Evolutionary conservation across 495 filamentous ascomycete species (phyloP), one percentile per base, ranked within the genome.

Genomic region (Paragyromitra xinjiangensis): DNA sequence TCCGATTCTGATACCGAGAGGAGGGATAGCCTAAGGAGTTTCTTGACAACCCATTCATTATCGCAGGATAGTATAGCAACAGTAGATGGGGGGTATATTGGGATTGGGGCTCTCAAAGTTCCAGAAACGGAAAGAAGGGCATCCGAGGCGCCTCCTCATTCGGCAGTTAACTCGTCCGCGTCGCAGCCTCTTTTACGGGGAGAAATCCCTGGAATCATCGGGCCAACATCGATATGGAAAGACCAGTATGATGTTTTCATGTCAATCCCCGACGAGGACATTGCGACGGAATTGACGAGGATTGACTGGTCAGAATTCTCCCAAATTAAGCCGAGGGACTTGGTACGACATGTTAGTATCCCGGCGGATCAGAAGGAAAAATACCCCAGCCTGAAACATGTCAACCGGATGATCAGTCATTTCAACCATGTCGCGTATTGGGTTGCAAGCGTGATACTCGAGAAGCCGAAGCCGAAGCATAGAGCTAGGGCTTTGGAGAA

Each of bases 231-330:
- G 19, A 64, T 70, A 40, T 79, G 77, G 77, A 78, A 40, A 26
- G 72, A 75, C 14, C 81, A 82, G 61, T 82, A 78, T 50, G 77
- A 80, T 56, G 58, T 82, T n/a, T 82, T 82, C 26, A 82, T 82
- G 81, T 58, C 63, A 48, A 82, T 82, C 59, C 66, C 81, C 0
- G 78, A 95, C 39, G 92, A 94, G 51, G 88, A 92, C 61, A 92
- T 98, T 75, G 95, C 96, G 6, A 90, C 90, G 62, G 95, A 99
- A 83, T 87, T 99, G 81, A 98, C 95, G 6, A 89, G 95, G 66
- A 94, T 98, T 53, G 95, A 98, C 85, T 98, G 95, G 95, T 88
- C 94, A 81, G 94, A 97, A 90, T 97, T 97, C 84, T 94, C 91
- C 78, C 92, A 93, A n/a, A 96, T 98, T 82, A 90, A 92, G n/a